Conservation (phyloP, 1,139 yeast genomes). For the Blastobotrys serpentis region DNA sequence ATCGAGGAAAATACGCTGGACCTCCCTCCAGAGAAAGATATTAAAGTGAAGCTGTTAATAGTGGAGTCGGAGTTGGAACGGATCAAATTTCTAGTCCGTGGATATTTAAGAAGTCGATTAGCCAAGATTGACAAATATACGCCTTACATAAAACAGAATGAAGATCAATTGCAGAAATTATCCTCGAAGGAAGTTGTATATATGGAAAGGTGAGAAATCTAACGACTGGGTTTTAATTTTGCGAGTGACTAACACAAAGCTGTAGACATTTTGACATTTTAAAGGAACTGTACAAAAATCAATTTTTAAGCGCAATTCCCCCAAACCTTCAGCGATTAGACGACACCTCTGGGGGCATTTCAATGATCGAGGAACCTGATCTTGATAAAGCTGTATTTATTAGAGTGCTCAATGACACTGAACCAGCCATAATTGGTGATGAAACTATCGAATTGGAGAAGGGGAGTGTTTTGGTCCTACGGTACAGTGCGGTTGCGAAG, state of each 20-base stretch:
- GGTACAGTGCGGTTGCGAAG: conserved; percentile 54
- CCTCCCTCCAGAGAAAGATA: conserved; percentile 53
- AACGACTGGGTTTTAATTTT: not conserved
- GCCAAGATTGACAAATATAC: conserved; percentile 62
- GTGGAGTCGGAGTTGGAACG: conserved; percentile 92
- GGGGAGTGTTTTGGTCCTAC: conserved; percentile 74
- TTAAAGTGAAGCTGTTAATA: conserved; percentile 75
- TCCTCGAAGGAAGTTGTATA: conserved; percentile 64
- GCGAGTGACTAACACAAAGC: conserved; percentile 26
- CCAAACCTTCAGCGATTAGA: conserved; percentile 66
- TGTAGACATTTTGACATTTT: conserved; percentile 60
- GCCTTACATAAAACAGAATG: conserved; percentile 48
- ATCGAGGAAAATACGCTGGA: conserved; percentile 62
- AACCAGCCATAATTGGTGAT: conserved; percentile 36
- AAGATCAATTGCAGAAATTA: conserved; percentile 39
- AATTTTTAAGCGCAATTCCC: conserved; percentile 70
- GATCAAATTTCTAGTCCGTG: conserved; percentile 71
- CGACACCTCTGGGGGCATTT: conserved; percentile 70
- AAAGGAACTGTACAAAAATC: conserved; percentile 61
- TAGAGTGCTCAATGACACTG: conserved; percentile 49
- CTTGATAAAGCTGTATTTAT: conserved; percentile 73
- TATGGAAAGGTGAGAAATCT: conserved; percentile 43
- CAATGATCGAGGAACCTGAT: conserved; percentile 81
- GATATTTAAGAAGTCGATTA: conserved; percentile 76
- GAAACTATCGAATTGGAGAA: conserved; percentile 56